Conservation (phyloP, 23 red algal species). For the Gracilaria gracilis region DNA sequence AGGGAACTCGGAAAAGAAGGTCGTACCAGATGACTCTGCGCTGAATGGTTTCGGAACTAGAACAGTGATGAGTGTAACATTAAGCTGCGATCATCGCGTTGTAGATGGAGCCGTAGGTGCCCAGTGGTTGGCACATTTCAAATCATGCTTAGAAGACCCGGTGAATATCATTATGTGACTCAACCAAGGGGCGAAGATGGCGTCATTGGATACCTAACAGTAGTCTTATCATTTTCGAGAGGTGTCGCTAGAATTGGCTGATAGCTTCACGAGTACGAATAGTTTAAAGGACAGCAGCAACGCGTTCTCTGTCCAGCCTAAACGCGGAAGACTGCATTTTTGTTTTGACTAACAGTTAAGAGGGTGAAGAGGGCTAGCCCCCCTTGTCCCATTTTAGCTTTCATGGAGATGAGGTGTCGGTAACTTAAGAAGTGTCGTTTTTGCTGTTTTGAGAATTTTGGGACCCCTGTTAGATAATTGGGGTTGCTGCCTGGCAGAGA, state of each 20-base stretch:
- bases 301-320: neutral
- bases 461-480: neutral
- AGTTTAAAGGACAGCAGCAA: neutral
- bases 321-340: too few species aligned
- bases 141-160: constrained; percentile 84
- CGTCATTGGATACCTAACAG: neutral
- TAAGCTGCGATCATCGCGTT: constrained; percentile 98
- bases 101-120: constrained; percentile 98
- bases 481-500: neutral
- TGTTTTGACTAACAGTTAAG: too few species aligned
- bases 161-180: constrained; percentile 81
- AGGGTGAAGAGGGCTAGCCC: too few species aligned
- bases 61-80: constrained; percentile 76
- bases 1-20: constrained; percentile 66
- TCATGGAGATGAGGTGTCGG: neutral
- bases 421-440: neutral
- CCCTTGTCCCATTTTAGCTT: too few species aligned
- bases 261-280: neutral
- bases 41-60: constrained; percentile 38
- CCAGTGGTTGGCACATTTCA: constrained; percentile 85
- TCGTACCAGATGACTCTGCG: constrained; percentile 73
- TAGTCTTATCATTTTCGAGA: neutral
- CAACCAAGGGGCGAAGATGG: neutral
- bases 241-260: neutral
- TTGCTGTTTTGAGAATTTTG: constrained; percentile 4